A percentile compares a stretch with the other conserved stretches of the same genome.
phyloP scores from a whole-genome alignment of 2,329 filamentous ascomycete genomes.

The Colletotrichum brevisporum region DNA sequence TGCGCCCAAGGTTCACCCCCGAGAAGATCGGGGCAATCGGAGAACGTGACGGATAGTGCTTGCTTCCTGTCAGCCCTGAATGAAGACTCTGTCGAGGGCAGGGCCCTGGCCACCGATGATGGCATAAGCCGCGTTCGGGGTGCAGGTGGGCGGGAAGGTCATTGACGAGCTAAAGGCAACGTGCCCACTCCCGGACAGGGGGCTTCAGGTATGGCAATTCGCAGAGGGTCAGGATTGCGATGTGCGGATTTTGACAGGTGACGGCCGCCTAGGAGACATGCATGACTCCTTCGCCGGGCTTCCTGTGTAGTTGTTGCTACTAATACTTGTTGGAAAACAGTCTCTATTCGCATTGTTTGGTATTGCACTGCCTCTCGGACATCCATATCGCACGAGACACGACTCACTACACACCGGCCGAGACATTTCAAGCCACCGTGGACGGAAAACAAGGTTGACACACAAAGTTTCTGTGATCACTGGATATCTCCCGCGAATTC shows the following conservation, averaged over 20 bases:
- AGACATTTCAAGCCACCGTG: conserved; percentile 19
- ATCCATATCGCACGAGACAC: conserved; percentile 20
- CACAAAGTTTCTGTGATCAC: conserved; percentile 2
- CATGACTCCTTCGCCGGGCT: not conserved
- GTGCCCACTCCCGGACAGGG: conserved; percentile 29
- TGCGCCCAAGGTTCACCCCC: conserved; percentile 1
- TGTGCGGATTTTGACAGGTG: conserved; percentile 27
- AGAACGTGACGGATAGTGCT: conserved; percentile 17
- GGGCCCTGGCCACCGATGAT: conserved; percentile 20
- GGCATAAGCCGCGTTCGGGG: conserved; percentile 29
- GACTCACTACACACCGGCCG: conserved; percentile 8
- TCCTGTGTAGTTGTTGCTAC: not conserved
- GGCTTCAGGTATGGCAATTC: conserved; percentile 23
- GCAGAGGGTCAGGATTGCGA: conserved; percentile 23
- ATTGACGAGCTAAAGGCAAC: conserved; percentile 8
- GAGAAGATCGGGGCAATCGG: conserved; percentile 15
- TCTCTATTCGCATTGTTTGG: not conserved
- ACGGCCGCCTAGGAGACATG: not conserved
- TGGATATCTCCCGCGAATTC: conserved; percentile 10
- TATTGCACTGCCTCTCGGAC: conserved; percentile 17
- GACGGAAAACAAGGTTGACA: conserved; percentile 18
- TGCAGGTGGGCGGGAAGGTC: conserved; percentile 15
- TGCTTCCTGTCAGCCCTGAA: conserved; percentile 1
- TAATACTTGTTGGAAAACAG: not conserved
- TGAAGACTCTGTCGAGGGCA: conserved; percentile 3